A percentile compares a stretch with the other conserved stretches of the same genome.
Evolutionary conservation across 805 yeast species (phyloP).

Genomic region (Metschnikowia baotianmanensis): DNA sequence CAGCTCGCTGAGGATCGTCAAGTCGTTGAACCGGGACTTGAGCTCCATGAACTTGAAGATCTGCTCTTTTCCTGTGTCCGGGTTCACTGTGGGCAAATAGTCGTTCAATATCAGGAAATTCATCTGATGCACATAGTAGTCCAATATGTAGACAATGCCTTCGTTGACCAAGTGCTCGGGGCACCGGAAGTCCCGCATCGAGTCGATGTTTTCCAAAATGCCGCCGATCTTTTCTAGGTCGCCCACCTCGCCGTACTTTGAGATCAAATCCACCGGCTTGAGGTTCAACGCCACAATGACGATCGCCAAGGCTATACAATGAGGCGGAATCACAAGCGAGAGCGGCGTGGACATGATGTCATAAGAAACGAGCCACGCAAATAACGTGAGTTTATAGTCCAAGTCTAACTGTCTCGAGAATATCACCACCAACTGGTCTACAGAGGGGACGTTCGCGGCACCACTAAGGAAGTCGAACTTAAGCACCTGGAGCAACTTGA

Average conservation of each 20-base stretch:
- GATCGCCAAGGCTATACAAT: constrained; percentile 68
- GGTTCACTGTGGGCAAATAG: constrained; percentile 37
- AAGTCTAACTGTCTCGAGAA: constrained; percentile 50
- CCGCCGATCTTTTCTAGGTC: constrained; percentile 19
- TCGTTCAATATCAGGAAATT: constrained; percentile 49
- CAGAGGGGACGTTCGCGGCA: constrained; percentile 37
- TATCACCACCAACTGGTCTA: constrained; percentile 66
- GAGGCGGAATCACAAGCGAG: constrained; percentile 68
- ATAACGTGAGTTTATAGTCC: constrained; percentile 46
- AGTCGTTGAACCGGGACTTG: constrained; percentile 42
- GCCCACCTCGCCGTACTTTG: constrained; percentile 21
- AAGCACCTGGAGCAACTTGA: constrained; percentile 69
- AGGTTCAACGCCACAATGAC: constrained; percentile 59
- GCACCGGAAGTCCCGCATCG: constrained; percentile 37
- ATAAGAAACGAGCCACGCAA: constrained; percentile 74
- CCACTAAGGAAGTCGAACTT: constrained; percentile 77
- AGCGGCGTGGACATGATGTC: constrained; percentile 73
- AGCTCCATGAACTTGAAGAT: constrained; percentile 46
- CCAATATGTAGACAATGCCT: constrained; percentile 56
- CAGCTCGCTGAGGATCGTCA: constrained; percentile 31
- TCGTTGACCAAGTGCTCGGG: constrained; percentile 46
- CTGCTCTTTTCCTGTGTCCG: constrained; percentile 42
- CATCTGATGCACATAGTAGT: constrained; percentile 58
- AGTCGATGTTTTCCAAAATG: constrained; percentile 33
- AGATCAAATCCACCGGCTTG: constrained; percentile 30